A percentile compares a stretch with the other conserved stretches of the same genome.
phyloP scores from a whole-genome alignment of 1,139 yeast species.

The Arxiozyma slooffiae region DNA sequence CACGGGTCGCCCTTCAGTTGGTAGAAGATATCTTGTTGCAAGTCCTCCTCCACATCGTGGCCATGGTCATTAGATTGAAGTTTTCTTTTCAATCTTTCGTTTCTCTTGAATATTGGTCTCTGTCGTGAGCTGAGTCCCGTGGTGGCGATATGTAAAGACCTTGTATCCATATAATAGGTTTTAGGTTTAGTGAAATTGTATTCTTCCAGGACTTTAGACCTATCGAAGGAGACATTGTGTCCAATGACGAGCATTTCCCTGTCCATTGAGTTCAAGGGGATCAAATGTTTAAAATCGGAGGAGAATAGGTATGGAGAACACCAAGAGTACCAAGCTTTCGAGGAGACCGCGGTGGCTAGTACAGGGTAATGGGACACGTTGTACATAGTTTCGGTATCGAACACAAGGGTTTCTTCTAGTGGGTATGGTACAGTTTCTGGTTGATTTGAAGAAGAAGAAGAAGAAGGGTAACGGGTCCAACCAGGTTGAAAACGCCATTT shows the following conservation, averaged over 20 bases:
- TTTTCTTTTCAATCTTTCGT: constrained; percentile 35
- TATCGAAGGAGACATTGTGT: constrained; percentile 82
- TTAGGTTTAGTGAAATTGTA: constrained; percentile 57
- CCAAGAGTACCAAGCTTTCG: constrained; percentile 91
- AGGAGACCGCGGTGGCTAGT: constrained; percentile 72
- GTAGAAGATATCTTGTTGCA: constrained; percentile 12
- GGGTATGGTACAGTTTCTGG: constrained; percentile 65
- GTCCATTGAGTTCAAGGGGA: constrained; percentile 48
- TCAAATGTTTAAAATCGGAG: constrained; percentile 46
- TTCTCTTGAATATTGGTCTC: constrained; percentile 67
- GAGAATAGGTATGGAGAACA: constrained; percentile 66
- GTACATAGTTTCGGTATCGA: constrained; percentile 85
- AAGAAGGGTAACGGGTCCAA: constrained; percentile 79
- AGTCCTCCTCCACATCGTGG: constrained; percentile 1
- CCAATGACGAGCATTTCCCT: constrained; percentile 63
- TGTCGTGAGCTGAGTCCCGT: constrained; percentile 93
- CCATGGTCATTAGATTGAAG: constrained; percentile 13
- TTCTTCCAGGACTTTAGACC: constrained; percentile 80
- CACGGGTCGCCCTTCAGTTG: constrained; percentile 49
- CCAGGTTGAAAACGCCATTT: constrained; percentile 58
- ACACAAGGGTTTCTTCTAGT: constrained; percentile 51
- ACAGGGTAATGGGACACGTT: constrained; percentile 66
- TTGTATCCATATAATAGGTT: constrained; percentile 78
- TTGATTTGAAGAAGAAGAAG: too few relatives aligned
- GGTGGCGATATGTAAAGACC: constrained; percentile 85